These are phyloP conservation scores for Ceratocystiopsis brevicomis DNA, from an alignment of 2,329 filamentous ascomycete species.

Conservation along the genomic window DNA sequence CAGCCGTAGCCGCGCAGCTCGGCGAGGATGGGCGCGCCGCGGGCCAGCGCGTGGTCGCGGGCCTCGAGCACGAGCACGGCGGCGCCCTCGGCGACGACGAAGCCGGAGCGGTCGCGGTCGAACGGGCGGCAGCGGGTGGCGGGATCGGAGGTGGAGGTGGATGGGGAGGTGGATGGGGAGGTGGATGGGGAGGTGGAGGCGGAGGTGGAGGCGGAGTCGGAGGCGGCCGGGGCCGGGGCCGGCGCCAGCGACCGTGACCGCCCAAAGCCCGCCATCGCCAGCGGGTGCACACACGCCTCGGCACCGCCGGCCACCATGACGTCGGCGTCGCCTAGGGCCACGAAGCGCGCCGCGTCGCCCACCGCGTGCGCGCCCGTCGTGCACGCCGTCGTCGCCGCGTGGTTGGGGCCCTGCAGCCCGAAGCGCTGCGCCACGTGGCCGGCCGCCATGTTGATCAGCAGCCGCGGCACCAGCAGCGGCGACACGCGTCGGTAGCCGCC, in stretches of 20 bases:
- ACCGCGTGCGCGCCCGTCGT: conserved; percentile 91
- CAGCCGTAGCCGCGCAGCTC: conserved; percentile 79
- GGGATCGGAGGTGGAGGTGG: background rate
- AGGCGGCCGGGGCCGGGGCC: conserved; percentile 12
- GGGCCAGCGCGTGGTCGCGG: conserved; percentile 62
- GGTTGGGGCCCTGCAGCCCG: conserved; percentile 79
- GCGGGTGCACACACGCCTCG: conserved; percentile 87
- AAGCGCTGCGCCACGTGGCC: conserved; percentile 89
- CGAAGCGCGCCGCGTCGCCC: conserved; percentile 82
- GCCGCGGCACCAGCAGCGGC: conserved; percentile 77
- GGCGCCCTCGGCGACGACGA: conserved; percentile 85
- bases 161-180: background rate
- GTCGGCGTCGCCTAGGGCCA: conserved; percentile 76
- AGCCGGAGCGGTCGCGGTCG: conserved; percentile 59
- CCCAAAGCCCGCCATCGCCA: conserved; percentile 82
- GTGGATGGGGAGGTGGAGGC: background rate
- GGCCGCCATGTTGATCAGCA: conserved; percentile 87
- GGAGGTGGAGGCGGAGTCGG: background rate
- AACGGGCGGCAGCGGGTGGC: conserved; percentile 55
- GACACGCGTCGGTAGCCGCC: conserved; percentile 82
- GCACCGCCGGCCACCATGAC: conserved; percentile 93
- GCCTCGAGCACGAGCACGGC: conserved; percentile 81
- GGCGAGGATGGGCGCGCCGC: conserved; percentile 70
- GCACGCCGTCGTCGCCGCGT: conserved; percentile 83
- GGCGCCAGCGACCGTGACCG: conserved; percentile 73